Evolutionary conservation across 441 rosid genomes (phyloP), one percentile per base, ranked within the genome.

Genomic region (Manihot esculenta): DNA sequence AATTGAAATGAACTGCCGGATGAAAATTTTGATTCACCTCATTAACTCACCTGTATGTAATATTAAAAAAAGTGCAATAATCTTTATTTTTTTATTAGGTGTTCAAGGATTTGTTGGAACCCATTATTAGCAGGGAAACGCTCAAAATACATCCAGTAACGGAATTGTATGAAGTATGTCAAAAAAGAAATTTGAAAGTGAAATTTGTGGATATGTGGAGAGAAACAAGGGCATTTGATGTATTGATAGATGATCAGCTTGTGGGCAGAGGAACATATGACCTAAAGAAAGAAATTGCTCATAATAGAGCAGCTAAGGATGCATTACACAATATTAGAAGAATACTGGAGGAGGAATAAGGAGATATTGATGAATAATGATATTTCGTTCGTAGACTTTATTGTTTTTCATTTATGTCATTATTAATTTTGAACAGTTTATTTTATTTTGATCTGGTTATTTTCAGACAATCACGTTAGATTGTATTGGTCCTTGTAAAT

Each of bases 261-360:
- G 81, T 80, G 23, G 94, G 96, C 2, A 80, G 60, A 69, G 91
- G 81, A 5, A 38, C 69, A 0, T 83, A 79, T 66, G 64, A 44
- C 30, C 4, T 35, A 3, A 92, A 85, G 78, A 92, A 89, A 69
- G 89, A 83, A n/a, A 81, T 84, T 71, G 96, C 94, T 0, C 75
- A 75, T 0, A 81, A 87, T 33, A 77, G 84, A 18, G 96, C 97
- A 2, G 96, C 97, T 0, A 84, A 84, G 62, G 77, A 86, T 73
- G 96, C 94, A 0, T 20, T 89, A 1, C 76, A 84, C 56, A 84
- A 84, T 12, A 76, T 85, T 42, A 5, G n/a, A 11, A 73, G 21
- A 18, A 10, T 82, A 8, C 55, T 77, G 15, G 10, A 17, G 0
- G 62, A 73, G 20, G 51, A n/a, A n/a, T n/a, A 62, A 61, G 38